Evolutionary conservation across 1,284 basidiomycete species (phyloP), one percentile per base, ranked within the genome.

Genomic region (Ganoderma lucidum): DNA sequence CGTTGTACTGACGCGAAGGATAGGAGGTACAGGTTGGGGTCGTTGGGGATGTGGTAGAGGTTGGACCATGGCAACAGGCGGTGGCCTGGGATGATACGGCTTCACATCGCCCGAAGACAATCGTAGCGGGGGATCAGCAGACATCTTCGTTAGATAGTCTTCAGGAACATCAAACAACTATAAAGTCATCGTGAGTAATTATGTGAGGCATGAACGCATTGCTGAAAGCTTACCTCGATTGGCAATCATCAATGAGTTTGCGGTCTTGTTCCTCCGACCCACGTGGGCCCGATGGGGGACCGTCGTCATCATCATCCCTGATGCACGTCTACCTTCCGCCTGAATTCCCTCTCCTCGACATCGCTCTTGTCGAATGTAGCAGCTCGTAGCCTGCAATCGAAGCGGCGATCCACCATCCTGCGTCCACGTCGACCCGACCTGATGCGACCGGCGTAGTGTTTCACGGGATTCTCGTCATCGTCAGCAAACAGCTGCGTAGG

Each of bases 371-470:
- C 81, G n/a, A 73, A 81, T 78, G n/a, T 81, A 77, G 67, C 72
- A 32, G 72, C 61, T 68, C 73, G 58, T 53, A 75, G 64, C n/a
- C 44, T 66, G 63, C 63, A 63, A 56, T 70, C 61, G 17, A 71
- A 42, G n/a, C 92, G 88, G 59, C 96, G 88, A 80, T 98, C 96
- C 8, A 98, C 76, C 71, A 90, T 83, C n/a, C 91, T 79, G 39
- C 94, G 87, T 3, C 96, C 96, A 58, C 93, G 94, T 70, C 96
- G 93, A 8, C 95, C 96, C 68, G 87, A 79, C 12, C 96, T 91
- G 63, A 93, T 77, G 68, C 96, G 92, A 70, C 95, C 87, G 15
- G 93, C 82, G 65, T 85, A 85, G 66, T 83, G 75, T n/a, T 68
- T 71, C 59, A 73, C 80, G 71, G 80, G 71, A 39, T 77, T 73